Conservation (phyloP, 768 basidiomycete species). For the Hypholoma sublateritium region DNA sequence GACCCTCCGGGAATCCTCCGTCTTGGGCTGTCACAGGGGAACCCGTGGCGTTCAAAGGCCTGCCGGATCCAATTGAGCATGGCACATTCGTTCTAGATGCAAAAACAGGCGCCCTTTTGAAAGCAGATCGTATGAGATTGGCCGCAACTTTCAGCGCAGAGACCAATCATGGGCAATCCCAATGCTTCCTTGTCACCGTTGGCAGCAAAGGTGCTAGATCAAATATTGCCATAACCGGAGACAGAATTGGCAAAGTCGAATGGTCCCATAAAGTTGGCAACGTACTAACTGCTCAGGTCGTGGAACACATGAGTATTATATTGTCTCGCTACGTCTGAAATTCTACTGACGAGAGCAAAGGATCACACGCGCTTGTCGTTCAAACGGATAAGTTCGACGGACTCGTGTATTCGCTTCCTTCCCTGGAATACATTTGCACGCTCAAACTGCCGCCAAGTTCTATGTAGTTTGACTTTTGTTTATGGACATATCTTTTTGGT, state of each 20-base stretch:
- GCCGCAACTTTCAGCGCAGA: constrained; percentile 28
- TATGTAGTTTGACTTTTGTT: constrained; percentile 29
- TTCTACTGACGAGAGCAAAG: constrained; percentile 22
- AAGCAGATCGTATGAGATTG: constrained; percentile 45
- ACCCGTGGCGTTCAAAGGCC: constrained; percentile 35
- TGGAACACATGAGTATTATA: constrained; percentile 60
- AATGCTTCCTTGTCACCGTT: constrained; percentile 28
- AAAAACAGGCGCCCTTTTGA: constrained; percentile 45
- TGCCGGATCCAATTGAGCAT: constrained; percentile 43
- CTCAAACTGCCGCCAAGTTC: constrained; percentile 34
- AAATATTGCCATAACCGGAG: constrained; percentile 60
- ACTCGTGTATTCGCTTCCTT: constrained; percentile 62
- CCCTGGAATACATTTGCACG: constrained; percentile 56
- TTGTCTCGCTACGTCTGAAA: neutral
- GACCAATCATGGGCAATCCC: neutral
- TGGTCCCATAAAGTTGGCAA: constrained; percentile 55
- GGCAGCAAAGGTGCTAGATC: constrained; percentile 60
- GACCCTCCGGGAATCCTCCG: constrained; percentile 31
- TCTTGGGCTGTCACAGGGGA: constrained; percentile 36
- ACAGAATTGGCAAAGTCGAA: constrained; percentile 65
- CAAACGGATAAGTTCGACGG: constrained; percentile 50
- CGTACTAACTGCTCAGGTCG: constrained; percentile 50
- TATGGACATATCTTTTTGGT: neutral
- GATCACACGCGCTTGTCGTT: constrained; percentile 54
- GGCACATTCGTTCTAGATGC: constrained; percentile 56